phyloP scores from a whole-genome alignment of 129 eudicot species.

The Helianthus tuberosus region DNA sequence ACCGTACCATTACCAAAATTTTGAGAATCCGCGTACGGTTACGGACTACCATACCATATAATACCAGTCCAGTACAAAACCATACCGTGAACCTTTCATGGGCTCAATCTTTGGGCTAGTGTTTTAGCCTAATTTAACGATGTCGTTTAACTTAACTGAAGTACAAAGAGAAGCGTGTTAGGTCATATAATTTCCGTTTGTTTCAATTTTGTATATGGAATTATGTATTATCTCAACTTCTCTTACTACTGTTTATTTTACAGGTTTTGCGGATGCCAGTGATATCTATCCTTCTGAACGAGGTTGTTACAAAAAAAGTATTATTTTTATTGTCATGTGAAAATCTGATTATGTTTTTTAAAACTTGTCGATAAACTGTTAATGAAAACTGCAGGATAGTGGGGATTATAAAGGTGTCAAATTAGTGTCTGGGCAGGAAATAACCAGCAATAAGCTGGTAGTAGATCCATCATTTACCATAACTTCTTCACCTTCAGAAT shows the following conservation, averaged over 20 bases:
- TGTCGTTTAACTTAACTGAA: background rate
- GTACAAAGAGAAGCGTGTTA: background rate
- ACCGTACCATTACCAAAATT: too few relatives aligned
- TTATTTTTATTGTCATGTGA: constrained; percentile 2
- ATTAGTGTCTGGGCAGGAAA: constrained; percentile 87
- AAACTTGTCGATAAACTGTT: constrained; percentile 4
- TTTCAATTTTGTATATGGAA: constrained; percentile 1
- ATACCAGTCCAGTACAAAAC: too few relatives aligned
- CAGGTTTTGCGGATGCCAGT: constrained; percentile 95
- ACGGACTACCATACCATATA: too few relatives aligned
- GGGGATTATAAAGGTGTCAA: constrained; percentile 72
- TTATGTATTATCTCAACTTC: too few relatives aligned
- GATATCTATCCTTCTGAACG: constrained; percentile 55
- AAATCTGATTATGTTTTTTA: background rate
- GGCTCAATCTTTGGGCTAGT: too few relatives aligned
- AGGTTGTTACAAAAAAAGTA: constrained; percentile 44
- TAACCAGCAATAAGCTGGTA: constrained; percentile 71
- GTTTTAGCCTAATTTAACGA: too few relatives aligned
- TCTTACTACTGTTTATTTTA: constrained; percentile 9
- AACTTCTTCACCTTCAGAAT: constrained; percentile 41
- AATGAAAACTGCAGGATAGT: constrained; percentile 44
- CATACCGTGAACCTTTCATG: too few relatives aligned
- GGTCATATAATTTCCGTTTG: background rate
- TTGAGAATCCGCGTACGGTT: too few relatives aligned
- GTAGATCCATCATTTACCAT: constrained; percentile 62